Evolutionary conservation across 805 yeast genomes (phyloP).

Genomic region (Spathaspora sp.): DNA sequence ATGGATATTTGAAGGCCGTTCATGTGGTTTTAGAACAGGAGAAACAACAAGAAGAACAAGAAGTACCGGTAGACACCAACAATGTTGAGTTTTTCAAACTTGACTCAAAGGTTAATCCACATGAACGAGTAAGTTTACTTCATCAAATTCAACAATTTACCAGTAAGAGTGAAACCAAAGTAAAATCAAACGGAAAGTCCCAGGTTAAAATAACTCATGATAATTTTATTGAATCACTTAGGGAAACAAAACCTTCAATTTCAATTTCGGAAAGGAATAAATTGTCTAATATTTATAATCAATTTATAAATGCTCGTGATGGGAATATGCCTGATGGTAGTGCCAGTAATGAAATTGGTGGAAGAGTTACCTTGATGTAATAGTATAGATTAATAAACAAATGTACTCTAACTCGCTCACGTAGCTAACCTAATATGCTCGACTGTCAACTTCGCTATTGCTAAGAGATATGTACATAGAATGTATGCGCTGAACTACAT

Average conservation of each 20-base stretch:
- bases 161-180: conserved; percentile 8
- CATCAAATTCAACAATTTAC: conserved; percentile 42
- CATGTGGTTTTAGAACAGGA: conserved; percentile 60
- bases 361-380: conserved; percentile 77
- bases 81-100: conserved; percentile 43
- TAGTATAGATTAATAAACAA: too few species aligned
- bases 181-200: conserved; percentile 8
- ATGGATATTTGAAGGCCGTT: conserved; percentile 85
- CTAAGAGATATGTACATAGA: too few species aligned
- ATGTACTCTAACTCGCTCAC: too few species aligned
- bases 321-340: conserved; percentile 88
- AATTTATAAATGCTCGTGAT: conserved; percentile 73
- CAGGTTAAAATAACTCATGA: conserved; percentile 45
- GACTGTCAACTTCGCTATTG: too few species aligned
- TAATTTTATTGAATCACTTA: conserved; percentile 60
- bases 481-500: too few species aligned
- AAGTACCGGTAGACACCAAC: conserved; percentile 9
- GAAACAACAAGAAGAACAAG: conserved; percentile 29
- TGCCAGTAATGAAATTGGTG: conserved; percentile 78
- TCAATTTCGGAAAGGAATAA: conserved; percentile 67
- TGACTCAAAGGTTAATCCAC: conserved; percentile 24
- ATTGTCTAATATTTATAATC: conserved; percentile 58
- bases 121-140: conserved; percentile 37
- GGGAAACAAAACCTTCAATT: conserved; percentile 86
- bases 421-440: too few species aligned